Conservation (phyloP, 495 filamentous ascomycete genomes). For the Talaromyces adpressus region DNA sequence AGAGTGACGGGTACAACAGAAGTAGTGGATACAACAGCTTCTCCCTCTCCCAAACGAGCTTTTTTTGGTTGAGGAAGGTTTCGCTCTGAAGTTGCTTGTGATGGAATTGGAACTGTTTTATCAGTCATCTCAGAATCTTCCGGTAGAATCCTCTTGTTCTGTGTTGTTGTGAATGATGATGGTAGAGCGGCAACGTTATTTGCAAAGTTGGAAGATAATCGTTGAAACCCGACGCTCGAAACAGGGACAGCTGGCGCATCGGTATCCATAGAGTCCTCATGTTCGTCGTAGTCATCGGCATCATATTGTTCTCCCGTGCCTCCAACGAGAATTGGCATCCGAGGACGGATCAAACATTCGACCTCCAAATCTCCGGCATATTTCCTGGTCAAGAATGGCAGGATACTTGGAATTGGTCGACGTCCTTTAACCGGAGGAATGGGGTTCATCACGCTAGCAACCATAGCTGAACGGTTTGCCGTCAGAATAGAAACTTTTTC, state of each 20-base stretch:
- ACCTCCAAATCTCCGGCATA: conserved; percentile 55
- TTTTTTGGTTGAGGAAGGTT: not conserved
- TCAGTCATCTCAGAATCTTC: conserved; percentile 18
- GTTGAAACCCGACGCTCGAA: conserved; percentile 2
- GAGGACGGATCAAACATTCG: conserved; percentile 63
- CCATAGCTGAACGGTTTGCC: conserved; percentile 57
- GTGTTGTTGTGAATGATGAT: conserved; percentile 1
- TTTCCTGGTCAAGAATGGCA: conserved; percentile 64
- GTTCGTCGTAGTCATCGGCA: conserved; percentile 40
- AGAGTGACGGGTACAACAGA: not conserved
- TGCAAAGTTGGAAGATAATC: not conserved
- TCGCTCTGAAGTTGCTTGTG: no score
- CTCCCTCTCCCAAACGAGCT: conserved; percentile 2
- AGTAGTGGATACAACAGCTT: not conserved
- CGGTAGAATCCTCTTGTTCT: conserved; percentile 29
- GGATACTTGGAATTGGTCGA: conserved; percentile 55
- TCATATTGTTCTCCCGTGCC: conserved; percentile 17
- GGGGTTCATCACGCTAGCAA: conserved; percentile 75
- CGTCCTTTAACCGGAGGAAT: conserved; percentile 50
- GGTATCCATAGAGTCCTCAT: conserved; percentile 29
- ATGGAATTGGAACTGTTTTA: no score
- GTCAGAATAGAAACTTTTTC: conserved; percentile 72
- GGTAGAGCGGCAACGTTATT: not conserved
- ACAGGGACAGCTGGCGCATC: conserved; percentile 11
- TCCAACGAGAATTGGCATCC: conserved; percentile 49